Base-by-base conservation (phyloP, 371 early-diverging fungal genomes). In the Caulochytrium protostelioides region DNA sequence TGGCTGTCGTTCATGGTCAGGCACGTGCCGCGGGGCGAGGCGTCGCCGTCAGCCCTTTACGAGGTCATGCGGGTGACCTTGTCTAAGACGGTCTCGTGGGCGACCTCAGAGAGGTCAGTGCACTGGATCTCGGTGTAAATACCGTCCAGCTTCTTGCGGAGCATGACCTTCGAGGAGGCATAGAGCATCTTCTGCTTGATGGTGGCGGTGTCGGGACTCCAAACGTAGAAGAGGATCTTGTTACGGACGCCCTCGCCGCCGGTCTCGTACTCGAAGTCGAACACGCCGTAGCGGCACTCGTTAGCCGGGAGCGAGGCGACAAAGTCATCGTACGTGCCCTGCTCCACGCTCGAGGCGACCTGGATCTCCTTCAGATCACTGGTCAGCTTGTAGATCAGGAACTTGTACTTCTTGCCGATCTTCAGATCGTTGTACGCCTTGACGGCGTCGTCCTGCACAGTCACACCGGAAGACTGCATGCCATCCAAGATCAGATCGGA, bases 151-250 rank as follows among this genome's bases (percentile, higher is more conserved):
- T 54, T 50, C 55, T 60, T 73, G 52, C 79, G 73, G 26, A 91
- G 48, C 33, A 72, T 74, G 26, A 76, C 76, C 61, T 81, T 85
- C 64, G 74, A 74, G 35, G 82, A 70, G 32, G 92, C 74, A 62
- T 85, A 90, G 47, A 86, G 28, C 92, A 91, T 91, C 72, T 85
- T 86, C 44, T 61, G 37, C 52, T 67, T 75, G 42, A 85, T 50
- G 47, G 63, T 72, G 35, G 84, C 56, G 9, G 42, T 54, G 45
- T 86, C 86, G 16, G 92, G 92, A 16, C 75, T 68, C 78, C 79
- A 79, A 33, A 57, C 23, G 43, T 41, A 53, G 44, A 79, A 79
- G 40, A 65, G 39, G 30, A 79, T 53, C 68, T 82, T 84, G 68
- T 59, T 74, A 52, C 83, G 62, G 34, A 41, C 30, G 34, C 76